phyloP scores from a whole-genome alignment of 345 rosid genomes.

The Syzygium aromaticum region DNA sequence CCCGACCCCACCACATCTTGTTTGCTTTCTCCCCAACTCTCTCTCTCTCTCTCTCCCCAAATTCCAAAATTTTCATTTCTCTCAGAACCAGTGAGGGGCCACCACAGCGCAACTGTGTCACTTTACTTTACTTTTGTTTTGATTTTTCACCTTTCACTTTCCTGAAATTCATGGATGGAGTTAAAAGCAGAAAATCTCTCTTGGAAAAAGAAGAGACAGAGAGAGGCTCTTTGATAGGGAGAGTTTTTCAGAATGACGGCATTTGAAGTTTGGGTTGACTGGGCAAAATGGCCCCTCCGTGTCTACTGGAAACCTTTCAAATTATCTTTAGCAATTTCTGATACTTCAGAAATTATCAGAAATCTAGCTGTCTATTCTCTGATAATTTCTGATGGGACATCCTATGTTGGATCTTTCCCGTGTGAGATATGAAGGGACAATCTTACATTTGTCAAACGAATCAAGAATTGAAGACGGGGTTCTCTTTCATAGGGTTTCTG shows the following conservation, averaged over 20 bases:
- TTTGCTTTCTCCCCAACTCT: not conserved
- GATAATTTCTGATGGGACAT: not conserved
- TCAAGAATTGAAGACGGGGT: not conserved
- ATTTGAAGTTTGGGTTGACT: not conserved
- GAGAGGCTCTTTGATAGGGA: not conserved
- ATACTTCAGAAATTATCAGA: not conserved
- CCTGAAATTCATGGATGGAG: not conserved
- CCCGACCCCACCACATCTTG: not conserved
- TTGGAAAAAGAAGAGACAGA: not conserved
- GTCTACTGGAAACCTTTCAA: not conserved
- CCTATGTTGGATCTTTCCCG: not conserved
- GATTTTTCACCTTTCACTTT: not conserved
- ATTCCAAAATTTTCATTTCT: not conserved
- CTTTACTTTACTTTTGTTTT: not conserved
- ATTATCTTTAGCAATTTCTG: not conserved
- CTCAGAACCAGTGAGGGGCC: not conserved
- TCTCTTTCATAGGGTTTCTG: not conserved
- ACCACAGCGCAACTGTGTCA: not conserved
- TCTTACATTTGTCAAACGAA: not conserved
- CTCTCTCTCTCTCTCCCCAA: not conserved
- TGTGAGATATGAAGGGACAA: not conserved
- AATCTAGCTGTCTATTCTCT: not conserved
- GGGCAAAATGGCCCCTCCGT: not conserved
- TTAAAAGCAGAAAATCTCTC: not conserved
- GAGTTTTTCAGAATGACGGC: not conserved